These are phyloP conservation scores for Cryptomeria japonica DNA, from an alignment of 75 land plant species.

Conservation along the genomic window DNA sequence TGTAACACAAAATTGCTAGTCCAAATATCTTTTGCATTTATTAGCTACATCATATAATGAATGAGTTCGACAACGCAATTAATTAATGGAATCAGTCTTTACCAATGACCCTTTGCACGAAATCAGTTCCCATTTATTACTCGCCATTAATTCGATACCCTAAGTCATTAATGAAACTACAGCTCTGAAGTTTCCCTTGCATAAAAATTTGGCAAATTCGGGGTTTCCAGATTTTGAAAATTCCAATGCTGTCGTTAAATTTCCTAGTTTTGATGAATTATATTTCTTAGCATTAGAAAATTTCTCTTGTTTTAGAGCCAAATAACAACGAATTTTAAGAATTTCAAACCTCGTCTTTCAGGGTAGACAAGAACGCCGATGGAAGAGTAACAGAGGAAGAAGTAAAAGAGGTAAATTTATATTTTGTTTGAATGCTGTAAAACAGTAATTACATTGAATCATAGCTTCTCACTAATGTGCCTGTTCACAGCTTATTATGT, in stretches of 20 bases:
- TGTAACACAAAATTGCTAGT: constrained; percentile 34
- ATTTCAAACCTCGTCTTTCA: constrained; percentile 17
- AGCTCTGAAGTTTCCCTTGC: neutral
- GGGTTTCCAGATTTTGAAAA: too few species aligned
- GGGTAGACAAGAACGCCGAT: constrained; percentile 89
- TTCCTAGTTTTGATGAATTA: neutral
- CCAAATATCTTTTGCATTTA: neutral
- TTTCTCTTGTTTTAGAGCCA: neutral
- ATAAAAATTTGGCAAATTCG: too few species aligned
- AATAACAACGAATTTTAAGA: neutral
- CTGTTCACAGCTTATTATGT: constrained; percentile 60
- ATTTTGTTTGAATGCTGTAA: neutral
- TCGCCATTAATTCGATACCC: neutral
- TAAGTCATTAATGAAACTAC: neutral
- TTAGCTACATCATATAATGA: neutral
- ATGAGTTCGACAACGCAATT: neutral
- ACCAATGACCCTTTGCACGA: neutral
- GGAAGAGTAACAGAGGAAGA: constrained; percentile 84
- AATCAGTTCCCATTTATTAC: neutral
- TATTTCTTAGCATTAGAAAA: neutral
- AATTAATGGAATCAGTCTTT: neutral
- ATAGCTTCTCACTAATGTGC: neutral
- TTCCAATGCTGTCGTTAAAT: neutral
- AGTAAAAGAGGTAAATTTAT: constrained; percentile 70
- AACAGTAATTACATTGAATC: neutral